Percentiles rank a stretch among this genome's conserved stretches.
Evolutionary conservation across 129 eudicot genomes (phyloP).

Genomic region (Heracleum sosnowskyi): DNA sequence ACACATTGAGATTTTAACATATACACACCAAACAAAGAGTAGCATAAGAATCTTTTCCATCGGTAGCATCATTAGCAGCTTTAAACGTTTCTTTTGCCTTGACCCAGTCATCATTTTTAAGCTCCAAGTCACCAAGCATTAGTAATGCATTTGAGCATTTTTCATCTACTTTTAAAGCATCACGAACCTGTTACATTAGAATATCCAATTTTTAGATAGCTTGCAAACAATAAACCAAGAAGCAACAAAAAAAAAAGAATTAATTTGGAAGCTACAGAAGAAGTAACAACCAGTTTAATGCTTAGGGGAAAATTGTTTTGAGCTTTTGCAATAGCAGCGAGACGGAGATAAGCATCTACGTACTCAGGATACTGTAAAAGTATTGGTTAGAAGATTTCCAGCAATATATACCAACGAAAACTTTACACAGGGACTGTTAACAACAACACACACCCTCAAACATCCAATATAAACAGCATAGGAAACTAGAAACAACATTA

Average conservation of each 20-base stretch:
- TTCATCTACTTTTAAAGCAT: slow-evolving; percentile 83
- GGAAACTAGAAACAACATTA: not conserved
- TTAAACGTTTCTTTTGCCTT: slow-evolving; percentile 96
- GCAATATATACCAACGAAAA: slow-evolving; percentile 2
- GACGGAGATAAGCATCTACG: slow-evolving; percentile 88
- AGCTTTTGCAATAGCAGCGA: slow-evolving; percentile 94
- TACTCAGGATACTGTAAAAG: slow-evolving; percentile 81
- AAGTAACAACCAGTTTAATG: slow-evolving; percentile 69
- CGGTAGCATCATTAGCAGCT: slow-evolving; percentile 78
- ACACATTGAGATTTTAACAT: not conserved
- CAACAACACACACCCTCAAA: not conserved
- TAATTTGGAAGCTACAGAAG: slow-evolving; percentile 10
- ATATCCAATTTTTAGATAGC: slow-evolving; percentile 7
- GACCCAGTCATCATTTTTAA: slow-evolving; percentile 97
- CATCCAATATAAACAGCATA: not conserved
- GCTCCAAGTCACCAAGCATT: slow-evolving; percentile 95
- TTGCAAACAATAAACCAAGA: not conserved
- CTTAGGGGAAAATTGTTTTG: slow-evolving; percentile 70
- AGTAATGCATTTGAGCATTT: slow-evolving; percentile 81
- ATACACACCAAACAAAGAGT: slow-evolving; percentile 74
- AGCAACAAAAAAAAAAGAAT: not conserved
- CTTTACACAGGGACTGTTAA: not conserved
- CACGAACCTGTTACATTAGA: slow-evolving; percentile 50
- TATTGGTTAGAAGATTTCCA: slow-evolving; percentile 11
- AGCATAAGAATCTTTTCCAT: slow-evolving; percentile 87